Conservation (phyloP, 2,329 filamentous ascomycete genomes). For the Aspergillus ochraceoroseus region DNA sequence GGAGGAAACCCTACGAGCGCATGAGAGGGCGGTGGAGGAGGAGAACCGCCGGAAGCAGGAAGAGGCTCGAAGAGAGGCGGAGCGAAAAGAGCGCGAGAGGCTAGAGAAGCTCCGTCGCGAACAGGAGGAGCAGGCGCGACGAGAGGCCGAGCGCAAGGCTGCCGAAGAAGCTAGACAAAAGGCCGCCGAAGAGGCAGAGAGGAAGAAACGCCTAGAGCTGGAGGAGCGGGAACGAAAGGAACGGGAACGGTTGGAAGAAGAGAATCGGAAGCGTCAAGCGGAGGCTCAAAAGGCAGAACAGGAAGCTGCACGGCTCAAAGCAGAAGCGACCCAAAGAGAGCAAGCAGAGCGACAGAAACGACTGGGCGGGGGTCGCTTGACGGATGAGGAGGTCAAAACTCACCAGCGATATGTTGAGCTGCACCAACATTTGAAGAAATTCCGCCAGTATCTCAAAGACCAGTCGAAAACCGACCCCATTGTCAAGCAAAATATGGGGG, state of each 20-base stretch:
- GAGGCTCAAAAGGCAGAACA: slow-evolving; percentile 29
- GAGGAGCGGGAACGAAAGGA: slow-evolving; percentile 35
- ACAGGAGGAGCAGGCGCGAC: slow-evolving; percentile 37
- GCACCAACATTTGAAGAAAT: slow-evolving; percentile 62
- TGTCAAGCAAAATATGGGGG: slow-evolving; percentile 63
- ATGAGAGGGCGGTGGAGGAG: slow-evolving; percentile 40
- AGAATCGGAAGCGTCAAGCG: slow-evolving; percentile 33
- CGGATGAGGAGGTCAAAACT: slow-evolving; percentile 38
- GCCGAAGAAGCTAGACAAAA: slow-evolving; percentile 38
- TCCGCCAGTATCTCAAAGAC: slow-evolving; percentile 51
- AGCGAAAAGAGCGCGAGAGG: slow-evolving; percentile 34
- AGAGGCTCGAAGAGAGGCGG: slow-evolving; percentile 32
- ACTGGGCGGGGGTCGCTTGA: slow-evolving; percentile 28
- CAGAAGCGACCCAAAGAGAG: slow-evolving; percentile 26
- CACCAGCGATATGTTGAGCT: slow-evolving; percentile 53
- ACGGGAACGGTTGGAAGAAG: slow-evolving; percentile 29
- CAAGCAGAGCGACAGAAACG: slow-evolving; percentile 29
- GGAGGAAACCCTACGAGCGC: slow-evolving; percentile 50
- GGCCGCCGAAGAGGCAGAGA: slow-evolving; percentile 34
- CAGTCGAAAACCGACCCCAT: slow-evolving; percentile 53
- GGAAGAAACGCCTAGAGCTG: slow-evolving; percentile 36
- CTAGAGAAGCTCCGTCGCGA: slow-evolving; percentile 31
- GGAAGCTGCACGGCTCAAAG: slow-evolving; percentile 26
- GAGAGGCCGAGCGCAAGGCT: slow-evolving; percentile 42
- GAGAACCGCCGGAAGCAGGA: slow-evolving; percentile 37